A percentile compares a stretch with the other conserved stretches of the same genome.
phyloP scores from a whole-genome alignment of 495 filamentous ascomycete genomes.

The Patellaria atrata region DNA sequence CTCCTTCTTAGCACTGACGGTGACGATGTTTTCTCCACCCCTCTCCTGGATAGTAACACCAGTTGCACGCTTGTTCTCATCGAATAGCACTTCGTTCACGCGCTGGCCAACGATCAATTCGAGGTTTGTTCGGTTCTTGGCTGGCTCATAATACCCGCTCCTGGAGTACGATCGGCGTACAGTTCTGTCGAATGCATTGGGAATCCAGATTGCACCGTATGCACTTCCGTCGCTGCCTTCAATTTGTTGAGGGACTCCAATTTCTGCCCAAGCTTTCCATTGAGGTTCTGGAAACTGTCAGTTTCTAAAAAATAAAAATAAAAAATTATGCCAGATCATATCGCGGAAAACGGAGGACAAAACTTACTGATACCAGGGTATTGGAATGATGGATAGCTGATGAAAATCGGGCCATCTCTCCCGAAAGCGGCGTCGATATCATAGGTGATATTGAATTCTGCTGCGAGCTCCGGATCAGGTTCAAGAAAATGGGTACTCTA shows the following conservation, averaged over 20 bases:
- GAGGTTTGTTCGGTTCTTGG: conserved; percentile 8
- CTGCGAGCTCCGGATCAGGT: neutral
- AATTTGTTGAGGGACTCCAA: conserved; percentile 2
- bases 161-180: conserved; percentile 11
- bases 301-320: too few relatives aligned
- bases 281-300: too few relatives aligned
- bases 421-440: conserved; percentile 29
- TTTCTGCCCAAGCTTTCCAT: conserved; percentile 12
- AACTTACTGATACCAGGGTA: conserved; percentile 26
- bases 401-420: conserved; percentile 27
- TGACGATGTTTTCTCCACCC: conserved; percentile 11
- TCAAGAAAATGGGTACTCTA: conserved; percentile 4
- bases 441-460: conserved; percentile 22
- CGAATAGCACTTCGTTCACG: conserved; percentile 16
- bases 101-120: conserved; percentile 13
- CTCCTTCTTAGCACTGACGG: conserved; percentile 35
- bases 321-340: too few relatives aligned
- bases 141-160: conserved; percentile 12
- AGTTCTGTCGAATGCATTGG: conserved; percentile 6
- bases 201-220: conserved; percentile 9
- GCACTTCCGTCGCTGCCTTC: conserved; percentile 7
- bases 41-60: conserved; percentile 19
- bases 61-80: conserved; percentile 25
- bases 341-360: too few relatives aligned
- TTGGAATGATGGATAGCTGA: conserved; percentile 30